phyloP scores from a whole-genome alignment of 139 green algal species.

The Tetraselmis chui region DNA sequence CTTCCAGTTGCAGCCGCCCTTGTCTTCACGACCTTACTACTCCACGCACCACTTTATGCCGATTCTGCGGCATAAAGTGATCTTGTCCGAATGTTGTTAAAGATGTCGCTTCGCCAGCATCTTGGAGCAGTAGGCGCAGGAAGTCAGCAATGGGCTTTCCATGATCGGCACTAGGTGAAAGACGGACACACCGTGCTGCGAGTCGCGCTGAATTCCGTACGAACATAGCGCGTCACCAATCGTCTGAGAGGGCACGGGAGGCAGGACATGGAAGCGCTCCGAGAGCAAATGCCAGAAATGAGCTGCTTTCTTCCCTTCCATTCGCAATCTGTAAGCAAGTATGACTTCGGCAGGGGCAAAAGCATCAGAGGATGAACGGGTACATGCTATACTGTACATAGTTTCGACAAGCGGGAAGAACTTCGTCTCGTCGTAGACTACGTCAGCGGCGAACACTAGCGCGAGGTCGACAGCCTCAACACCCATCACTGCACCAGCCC shows the following conservation, averaged over 20 bases:
- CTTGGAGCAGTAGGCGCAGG: background rate
- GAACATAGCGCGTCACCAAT: background rate
- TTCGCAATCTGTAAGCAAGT: background rate
- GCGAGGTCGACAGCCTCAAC: background rate
- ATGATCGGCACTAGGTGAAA: background rate
- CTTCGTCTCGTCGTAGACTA: background rate
- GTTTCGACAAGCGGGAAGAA: background rate
- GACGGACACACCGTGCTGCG: background rate
- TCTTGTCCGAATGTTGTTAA: too few species aligned
- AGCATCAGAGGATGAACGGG: background rate
- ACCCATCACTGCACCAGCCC: too few species aligned
- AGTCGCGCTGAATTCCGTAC: background rate
- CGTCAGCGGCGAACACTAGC: background rate
- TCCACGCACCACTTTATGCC: too few species aligned
- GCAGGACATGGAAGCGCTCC: background rate
- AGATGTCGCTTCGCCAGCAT: background rate
- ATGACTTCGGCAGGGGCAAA: background rate
- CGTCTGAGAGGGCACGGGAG: background rate
- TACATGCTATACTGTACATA: background rate
- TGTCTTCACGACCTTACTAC: too few species aligned
- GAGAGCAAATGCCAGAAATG: background rate
- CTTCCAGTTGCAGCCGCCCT: too few species aligned
- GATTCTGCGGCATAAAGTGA: too few species aligned
- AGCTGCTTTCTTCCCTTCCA: background rate
- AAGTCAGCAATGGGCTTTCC: background rate